Conservation (phyloP, 2,329 filamentous ascomycete species). For the Fusarium sp. region DNA sequence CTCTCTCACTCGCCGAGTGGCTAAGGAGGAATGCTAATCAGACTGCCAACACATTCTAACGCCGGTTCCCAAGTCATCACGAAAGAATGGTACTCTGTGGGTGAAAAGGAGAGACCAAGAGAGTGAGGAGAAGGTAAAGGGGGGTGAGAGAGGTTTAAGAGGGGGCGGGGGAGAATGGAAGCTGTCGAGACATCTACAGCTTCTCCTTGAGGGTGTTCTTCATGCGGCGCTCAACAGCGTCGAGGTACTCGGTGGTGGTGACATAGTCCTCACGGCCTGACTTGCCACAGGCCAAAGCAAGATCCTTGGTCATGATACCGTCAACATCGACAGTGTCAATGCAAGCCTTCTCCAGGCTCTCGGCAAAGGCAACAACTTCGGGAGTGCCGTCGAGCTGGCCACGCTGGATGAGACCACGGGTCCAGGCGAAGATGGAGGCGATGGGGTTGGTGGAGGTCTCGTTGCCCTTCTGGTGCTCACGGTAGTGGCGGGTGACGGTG, state of each 20-base stretch:
- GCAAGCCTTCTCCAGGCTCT: slow-evolving; percentile 93
- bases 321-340: slow-evolving; percentile 94
- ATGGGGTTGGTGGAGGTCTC: slow-evolving; percentile 99
- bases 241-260: slow-evolving; percentile 91
- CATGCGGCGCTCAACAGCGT: slow-evolving; percentile 91
- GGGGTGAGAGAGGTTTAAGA: slow-evolving; percentile 17
- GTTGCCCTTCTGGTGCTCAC: slow-evolving; percentile 97
- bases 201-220: slow-evolving; percentile 85
- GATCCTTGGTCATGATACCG: slow-evolving; percentile 99
- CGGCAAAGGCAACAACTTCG: slow-evolving; percentile 91
- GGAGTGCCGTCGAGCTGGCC: slow-evolving; percentile 95
- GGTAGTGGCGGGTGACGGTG: slow-evolving; percentile 98
- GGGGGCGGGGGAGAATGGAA: slow-evolving; percentile 14
- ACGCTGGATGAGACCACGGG: slow-evolving; percentile 91
- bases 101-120: slow-evolving; percentile 30
- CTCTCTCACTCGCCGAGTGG: slow-evolving; percentile 18
- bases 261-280: slow-evolving; percentile 88
- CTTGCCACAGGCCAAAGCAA: slow-evolving; percentile 95
- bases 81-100: slow-evolving; percentile 28
- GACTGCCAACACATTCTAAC: slow-evolving; percentile 31
- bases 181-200: slow-evolving; percentile 65
- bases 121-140: slow-evolving; percentile 26
- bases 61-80: slow-evolving; percentile 28
- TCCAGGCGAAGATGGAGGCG: slow-evolving; percentile 99
- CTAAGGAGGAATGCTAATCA: slow-evolving; percentile 30